Evolutionary conservation across 441 rosid species (phyloP).

Genomic region (Erodium texanum): DNA sequence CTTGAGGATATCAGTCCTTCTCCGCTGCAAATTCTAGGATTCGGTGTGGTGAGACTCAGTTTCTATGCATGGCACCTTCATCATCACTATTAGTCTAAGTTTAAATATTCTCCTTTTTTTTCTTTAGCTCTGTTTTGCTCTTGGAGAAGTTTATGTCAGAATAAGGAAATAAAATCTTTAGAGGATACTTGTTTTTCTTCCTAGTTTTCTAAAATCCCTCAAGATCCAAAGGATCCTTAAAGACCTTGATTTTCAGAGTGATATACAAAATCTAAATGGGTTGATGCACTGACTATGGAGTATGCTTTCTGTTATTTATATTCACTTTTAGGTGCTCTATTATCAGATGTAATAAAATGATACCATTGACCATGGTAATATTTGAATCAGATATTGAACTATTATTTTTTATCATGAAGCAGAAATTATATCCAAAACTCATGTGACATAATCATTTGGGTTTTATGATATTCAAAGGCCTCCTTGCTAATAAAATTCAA

Average conservation of each 20-base stretch:
- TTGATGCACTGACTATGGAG: conserved; percentile 1
- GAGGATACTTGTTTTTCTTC: not conserved
- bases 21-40: conserved; percentile 64
- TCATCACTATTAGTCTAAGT: not conserved
- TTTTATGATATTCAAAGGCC: conserved; percentile 8
- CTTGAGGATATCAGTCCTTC: conserved; percentile 76
- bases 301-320: not conserved
- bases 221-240: not conserved
- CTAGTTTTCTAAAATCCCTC: not conserved
- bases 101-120: not conserved
- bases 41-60: conserved; percentile 59
- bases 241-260: not conserved
- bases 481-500: conserved; percentile 16
- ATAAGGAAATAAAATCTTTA: not conserved
- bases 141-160: not conserved
- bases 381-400: conserved; percentile 8
- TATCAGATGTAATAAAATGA: not conserved
- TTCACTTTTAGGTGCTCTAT: not conserved
- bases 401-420: not conserved
- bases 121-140: not conserved
- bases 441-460: not conserved
- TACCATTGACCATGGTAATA: not conserved
- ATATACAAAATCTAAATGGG: not conserved
- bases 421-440: not conserved
- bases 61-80: conserved; percentile 1